These are phyloP conservation scores for Curvularia sp. DNA, from an alignment of 2,329 filamentous ascomycete genomes.

Conservation along the genomic window DNA sequence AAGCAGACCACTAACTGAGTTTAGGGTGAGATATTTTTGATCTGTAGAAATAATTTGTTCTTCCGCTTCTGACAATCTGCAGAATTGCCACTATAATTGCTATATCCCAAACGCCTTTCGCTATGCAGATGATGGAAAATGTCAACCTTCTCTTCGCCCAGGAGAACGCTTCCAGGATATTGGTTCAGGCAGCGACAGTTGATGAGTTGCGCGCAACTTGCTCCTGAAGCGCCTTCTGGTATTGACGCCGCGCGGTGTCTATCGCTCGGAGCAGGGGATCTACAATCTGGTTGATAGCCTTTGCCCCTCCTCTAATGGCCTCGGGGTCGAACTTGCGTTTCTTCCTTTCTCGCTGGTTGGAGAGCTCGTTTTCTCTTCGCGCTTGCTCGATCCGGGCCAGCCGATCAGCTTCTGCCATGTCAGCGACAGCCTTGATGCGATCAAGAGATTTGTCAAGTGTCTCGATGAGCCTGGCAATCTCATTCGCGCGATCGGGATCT, in stretches of 20 bases:
- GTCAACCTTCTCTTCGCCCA: background rate
- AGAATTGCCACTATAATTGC: background rate
- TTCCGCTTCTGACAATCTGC: background rate
- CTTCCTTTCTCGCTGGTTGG: conserved; percentile 75
- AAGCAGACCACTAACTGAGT: no score
- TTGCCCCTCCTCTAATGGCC: conserved; percentile 74
- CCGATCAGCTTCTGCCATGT: conserved; percentile 78
- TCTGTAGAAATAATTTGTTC: background rate
- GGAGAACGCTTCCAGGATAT: background rate
- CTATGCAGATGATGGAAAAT: conserved; percentile 36
- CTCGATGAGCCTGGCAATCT: conserved; percentile 82
- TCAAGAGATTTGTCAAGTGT: conserved; percentile 78
- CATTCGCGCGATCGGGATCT: conserved; percentile 77
- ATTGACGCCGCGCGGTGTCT: conserved; percentile 72
- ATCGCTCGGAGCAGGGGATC: conserved; percentile 75
- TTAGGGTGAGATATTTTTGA: background rate
- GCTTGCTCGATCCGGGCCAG: conserved; percentile 69
- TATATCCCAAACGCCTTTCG: conserved; percentile 35
- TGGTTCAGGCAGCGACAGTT: conserved; percentile 1
- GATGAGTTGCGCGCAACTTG: conserved; percentile 52
- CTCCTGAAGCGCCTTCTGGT: conserved; percentile 70
- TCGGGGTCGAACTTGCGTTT: conserved; percentile 73
- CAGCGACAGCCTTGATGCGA: conserved; percentile 80
- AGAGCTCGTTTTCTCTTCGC: conserved; percentile 73
- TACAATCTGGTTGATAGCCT: conserved; percentile 78